phyloP scores from a whole-genome alignment of 768 basidiomycete genomes.

The Crepidotus variabilis region DNA sequence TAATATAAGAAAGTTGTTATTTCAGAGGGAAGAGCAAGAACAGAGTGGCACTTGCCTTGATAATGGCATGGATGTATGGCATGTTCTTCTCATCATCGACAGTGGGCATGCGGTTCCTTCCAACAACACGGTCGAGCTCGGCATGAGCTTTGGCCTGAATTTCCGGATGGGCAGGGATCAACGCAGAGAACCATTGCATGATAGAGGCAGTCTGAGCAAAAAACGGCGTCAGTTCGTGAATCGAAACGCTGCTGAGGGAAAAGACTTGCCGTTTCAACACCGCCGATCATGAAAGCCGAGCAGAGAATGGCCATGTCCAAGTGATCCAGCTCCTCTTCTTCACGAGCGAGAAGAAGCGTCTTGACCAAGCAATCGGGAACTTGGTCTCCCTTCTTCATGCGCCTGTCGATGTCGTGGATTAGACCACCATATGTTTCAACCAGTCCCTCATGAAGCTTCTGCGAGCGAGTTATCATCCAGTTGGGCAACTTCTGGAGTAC shows the following conservation, averaged over 20 bases:
- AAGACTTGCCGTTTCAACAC: conserved; percentile 24
- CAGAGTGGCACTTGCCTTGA: conserved; percentile 12
- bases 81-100: conserved; percentile 16
- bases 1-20: not conserved
- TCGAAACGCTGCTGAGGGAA: conserved; percentile 23
- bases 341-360: conserved; percentile 27
- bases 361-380: conserved; percentile 42
- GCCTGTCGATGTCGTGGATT: conserved; percentile 19
- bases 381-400: conserved; percentile 29
- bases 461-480: conserved; percentile 29
- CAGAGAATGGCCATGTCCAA: conserved; percentile 36
- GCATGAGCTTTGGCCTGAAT: conserved; percentile 18
- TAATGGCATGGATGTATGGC: conserved; percentile 23
- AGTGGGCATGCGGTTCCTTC: conserved; percentile 17
- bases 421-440: not conserved
- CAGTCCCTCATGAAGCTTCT: conserved; percentile 29
- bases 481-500: conserved; percentile 39
- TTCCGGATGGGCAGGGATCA: conserved; percentile 28
- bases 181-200: conserved; percentile 35
- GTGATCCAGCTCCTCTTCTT: conserved; percentile 32
- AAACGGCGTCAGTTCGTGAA: not conserved
- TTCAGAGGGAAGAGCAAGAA: not conserved
- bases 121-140: conserved; percentile 25
- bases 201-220: conserved; percentile 27
- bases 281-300: conserved; percentile 38